These are phyloP conservation scores for Plasmodium knowlesi DNA, from an alignment of 169 alveolate species.

Conservation along the genomic window DNA sequence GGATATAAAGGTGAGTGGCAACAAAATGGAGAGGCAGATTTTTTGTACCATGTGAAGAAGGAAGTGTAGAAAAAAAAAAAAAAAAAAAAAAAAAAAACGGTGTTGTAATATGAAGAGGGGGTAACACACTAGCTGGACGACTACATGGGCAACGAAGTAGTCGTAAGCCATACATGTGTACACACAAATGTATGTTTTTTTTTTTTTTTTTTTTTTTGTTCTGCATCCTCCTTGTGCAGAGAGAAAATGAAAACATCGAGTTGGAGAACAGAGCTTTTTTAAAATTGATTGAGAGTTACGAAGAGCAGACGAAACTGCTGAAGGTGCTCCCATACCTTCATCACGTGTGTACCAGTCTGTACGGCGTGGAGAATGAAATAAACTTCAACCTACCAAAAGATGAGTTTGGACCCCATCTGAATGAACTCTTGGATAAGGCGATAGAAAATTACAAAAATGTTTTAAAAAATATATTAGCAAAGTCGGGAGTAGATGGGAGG, in stretches of 20 bases:
- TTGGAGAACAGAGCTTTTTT: constrained; percentile 42
- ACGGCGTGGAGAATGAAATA: constrained; percentile 12
- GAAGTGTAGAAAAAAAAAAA: not conserved
- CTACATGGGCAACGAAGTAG: not conserved
- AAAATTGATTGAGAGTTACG: constrained; percentile 48
- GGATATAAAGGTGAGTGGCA: constrained; percentile 14
- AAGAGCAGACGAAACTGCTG: constrained; percentile 16
- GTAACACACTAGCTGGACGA: not conserved
- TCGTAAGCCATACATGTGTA: not conserved
- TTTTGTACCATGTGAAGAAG: not conserved
- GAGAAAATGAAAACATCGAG: constrained; percentile 20
- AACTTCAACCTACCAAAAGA: not conserved
- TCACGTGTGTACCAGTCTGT: constrained; percentile 48
- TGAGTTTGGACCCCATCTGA: not conserved
- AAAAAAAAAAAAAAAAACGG: not conserved
- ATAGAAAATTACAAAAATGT: not conserved
- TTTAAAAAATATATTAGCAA: constrained; percentile 23
- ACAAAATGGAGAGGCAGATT: not conserved
- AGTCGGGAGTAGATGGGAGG: not conserved
- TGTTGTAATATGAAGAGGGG: not conserved
- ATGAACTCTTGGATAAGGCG: constrained; percentile 3
- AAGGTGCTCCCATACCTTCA: constrained; percentile 30
- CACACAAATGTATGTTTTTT: not conserved
- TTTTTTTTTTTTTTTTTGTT: too few relatives aligned
- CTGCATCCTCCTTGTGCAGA: not conserved